phyloP scores from a whole-genome alignment of 768 basidiomycete genomes.

The Dentipellis sp. region DNA sequence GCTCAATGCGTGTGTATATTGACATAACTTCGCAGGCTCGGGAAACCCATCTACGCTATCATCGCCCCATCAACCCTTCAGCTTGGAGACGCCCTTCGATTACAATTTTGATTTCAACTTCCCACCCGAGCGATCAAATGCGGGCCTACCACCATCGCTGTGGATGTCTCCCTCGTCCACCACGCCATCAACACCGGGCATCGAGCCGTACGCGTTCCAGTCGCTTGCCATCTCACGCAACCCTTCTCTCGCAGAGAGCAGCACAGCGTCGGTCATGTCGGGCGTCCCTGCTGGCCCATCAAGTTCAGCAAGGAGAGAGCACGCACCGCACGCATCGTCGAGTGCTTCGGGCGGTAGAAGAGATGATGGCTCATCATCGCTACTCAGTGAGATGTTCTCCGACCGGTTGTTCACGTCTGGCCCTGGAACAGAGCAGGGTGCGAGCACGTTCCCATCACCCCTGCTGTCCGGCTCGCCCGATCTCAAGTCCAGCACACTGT shows the following conservation, averaged over 20 bases:
- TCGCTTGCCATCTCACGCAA: constrained; percentile 7
- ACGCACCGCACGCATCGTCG: constrained; percentile 5
- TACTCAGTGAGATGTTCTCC: constrained; percentile 46
- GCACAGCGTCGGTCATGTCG: constrained; percentile 20
- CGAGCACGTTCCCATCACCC: constrained; percentile 57
- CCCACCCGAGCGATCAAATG: constrained; percentile 39
- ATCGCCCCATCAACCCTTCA: constrained; percentile 6
- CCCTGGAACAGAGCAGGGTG: constrained; percentile 30
- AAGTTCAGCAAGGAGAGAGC: constrained; percentile 8
- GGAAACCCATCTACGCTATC: constrained; percentile 6
- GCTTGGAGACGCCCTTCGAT: constrained; percentile 14
- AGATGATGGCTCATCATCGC: constrained; percentile 17
- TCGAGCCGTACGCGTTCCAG: constrained; percentile 19
- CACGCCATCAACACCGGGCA: constrained; percentile 31
- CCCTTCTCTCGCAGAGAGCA: constrained; percentile 5
- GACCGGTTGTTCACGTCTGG: constrained; percentile 46
- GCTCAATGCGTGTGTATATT: background rate
- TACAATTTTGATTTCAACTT: constrained; percentile 17
- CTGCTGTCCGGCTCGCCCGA: constrained; percentile 62
- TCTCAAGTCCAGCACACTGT: constrained; percentile 35
- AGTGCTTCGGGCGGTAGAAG: background rate
- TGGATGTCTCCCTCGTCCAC: constrained; percentile 75
- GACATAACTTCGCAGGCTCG: constrained; percentile 5
- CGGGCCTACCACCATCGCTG: constrained; percentile 61
- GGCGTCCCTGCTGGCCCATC: constrained; percentile 13